phyloP scores from a whole-genome alignment of 2,329 filamentous ascomycete species.

The Eutypa lata region DNA sequence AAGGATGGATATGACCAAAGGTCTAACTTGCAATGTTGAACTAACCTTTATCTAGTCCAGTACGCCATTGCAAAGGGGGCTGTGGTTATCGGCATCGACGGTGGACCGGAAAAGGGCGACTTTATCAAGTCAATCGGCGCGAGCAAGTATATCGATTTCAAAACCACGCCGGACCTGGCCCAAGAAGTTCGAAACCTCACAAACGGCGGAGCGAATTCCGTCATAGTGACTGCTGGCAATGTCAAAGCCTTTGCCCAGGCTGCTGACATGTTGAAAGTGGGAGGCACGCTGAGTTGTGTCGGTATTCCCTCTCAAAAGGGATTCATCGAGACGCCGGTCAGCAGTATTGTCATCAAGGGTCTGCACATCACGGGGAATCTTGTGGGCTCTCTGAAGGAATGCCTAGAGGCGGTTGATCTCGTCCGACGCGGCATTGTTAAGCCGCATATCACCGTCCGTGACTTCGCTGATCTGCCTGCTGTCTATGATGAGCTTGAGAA shows the following conservation, averaged over 20 bases:
- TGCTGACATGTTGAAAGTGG: slow-evolving; percentile 40
- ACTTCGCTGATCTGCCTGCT: slow-evolving; percentile 36
- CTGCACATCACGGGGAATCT: slow-evolving; percentile 40
- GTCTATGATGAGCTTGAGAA: slow-evolving; percentile 43
- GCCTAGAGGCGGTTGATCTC: slow-evolving; percentile 41
- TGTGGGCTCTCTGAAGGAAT: slow-evolving; percentile 41
- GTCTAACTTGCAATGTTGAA: no score
- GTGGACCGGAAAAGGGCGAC: slow-evolving; percentile 32
- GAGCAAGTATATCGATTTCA: slow-evolving; percentile 38
- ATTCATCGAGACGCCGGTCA: slow-evolving; percentile 37
- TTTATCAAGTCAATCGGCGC: slow-evolving; percentile 37
- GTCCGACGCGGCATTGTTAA: slow-evolving; percentile 38
- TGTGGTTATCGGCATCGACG: slow-evolving; percentile 39
- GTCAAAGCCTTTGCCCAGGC: slow-evolving; percentile 38
- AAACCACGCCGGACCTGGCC: slow-evolving; percentile 26
- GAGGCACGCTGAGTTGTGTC: slow-evolving; percentile 40
- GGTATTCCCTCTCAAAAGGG: slow-evolving; percentile 37
- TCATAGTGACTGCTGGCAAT: slow-evolving; percentile 39
- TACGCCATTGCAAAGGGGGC: slow-evolving; percentile 39
- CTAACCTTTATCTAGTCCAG: slow-evolving; percentile 30
- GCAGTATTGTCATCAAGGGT: slow-evolving; percentile 42
- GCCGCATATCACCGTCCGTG: slow-evolving; percentile 36
- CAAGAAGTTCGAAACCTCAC: slow-evolving; percentile 34
- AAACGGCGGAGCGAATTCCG: slow-evolving; percentile 36
- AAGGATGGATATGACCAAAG: no score